Percentiles rank a stretch among this genome's conserved stretches.
phyloP scores from a whole-genome alignment of 176 grass and related monocot species.

The Hsuehochloa calcarea region DNA sequence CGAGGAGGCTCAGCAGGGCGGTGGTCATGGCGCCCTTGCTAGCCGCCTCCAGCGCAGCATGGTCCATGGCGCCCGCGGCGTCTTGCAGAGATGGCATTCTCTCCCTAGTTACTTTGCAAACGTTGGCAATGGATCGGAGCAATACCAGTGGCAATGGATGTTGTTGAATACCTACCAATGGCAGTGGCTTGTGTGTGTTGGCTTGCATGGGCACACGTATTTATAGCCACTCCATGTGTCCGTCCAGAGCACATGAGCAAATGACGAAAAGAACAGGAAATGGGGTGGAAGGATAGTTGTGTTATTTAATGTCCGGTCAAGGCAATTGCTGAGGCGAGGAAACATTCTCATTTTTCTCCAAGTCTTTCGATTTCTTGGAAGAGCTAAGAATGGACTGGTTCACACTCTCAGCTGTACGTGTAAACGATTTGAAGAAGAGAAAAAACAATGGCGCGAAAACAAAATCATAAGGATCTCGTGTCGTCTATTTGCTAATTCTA shows the following conservation, averaged over 20 bases:
- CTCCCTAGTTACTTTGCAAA: not conserved
- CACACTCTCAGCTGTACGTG: not conserved
- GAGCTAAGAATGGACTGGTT: not conserved
- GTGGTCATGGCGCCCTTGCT: slow-evolving; percentile 12
- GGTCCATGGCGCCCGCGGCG: not conserved
- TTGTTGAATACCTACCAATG: not conserved
- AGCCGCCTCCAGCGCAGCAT: not conserved
- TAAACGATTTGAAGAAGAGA: not conserved
- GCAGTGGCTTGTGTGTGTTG: not conserved
- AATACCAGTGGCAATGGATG: not conserved
- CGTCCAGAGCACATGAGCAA: not conserved
- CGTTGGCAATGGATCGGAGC: not conserved
- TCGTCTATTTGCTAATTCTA: not conserved
- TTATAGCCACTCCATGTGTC: slow-evolving; percentile 17
- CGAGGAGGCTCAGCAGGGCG: slow-evolving; percentile 33
- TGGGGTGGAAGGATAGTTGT: not conserved
- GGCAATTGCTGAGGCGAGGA: not conserved
- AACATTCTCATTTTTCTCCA: too few relatives aligned
- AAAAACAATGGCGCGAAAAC: not conserved
- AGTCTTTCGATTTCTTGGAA: not conserved
- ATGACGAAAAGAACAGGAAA: not conserved
- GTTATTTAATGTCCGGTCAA: not conserved
- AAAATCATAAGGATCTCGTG: not conserved
- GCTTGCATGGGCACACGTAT: not conserved
- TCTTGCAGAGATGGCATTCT: slow-evolving; percentile 29